Percentiles rank a stretch among this genome's conserved stretches.
phyloP scores from a whole-genome alignment of 805 yeast species.

The Ogataea methanolica region DNA sequence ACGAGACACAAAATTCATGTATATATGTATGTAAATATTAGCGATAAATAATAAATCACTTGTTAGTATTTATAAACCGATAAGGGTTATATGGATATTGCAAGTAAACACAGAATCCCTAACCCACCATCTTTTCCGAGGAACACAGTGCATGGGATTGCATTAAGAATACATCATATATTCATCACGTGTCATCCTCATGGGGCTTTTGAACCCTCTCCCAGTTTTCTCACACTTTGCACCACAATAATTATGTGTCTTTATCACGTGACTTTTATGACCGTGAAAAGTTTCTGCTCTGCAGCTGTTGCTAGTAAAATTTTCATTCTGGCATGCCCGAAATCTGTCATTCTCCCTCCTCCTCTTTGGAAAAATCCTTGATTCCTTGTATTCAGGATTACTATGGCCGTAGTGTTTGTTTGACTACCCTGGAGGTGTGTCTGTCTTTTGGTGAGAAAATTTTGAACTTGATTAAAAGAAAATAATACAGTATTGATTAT shows the following conservation, averaged over 20 bases:
- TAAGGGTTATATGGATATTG: no score
- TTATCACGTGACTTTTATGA: neutral
- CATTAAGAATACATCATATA: neutral
- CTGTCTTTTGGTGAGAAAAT: conserved; percentile 1
- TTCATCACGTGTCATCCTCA: neutral
- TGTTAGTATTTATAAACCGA: no score
- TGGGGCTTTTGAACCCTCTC: neutral
- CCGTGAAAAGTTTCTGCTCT: neutral
- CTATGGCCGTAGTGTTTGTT: no score
- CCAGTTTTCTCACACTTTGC: neutral
- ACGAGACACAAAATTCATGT: no score
- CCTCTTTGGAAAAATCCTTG: no score
- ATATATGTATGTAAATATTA: no score
- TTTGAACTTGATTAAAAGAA: neutral
- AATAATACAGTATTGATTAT: no score
- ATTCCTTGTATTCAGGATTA: no score
- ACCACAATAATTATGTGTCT: neutral
- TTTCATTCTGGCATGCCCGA: neutral
- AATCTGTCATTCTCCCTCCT: no score
- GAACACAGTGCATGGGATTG: neutral
- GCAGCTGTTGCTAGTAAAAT: neutral
- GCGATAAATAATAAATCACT: no score
- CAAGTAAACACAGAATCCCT: no score
- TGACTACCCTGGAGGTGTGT: no score
- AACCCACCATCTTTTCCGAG: neutral